A percentile compares a stretch with the other conserved stretches of the same genome.
Evolutionary conservation across 169 alveolate genomes (phyloP).

Genomic region (Eimeria sp.): DNA sequence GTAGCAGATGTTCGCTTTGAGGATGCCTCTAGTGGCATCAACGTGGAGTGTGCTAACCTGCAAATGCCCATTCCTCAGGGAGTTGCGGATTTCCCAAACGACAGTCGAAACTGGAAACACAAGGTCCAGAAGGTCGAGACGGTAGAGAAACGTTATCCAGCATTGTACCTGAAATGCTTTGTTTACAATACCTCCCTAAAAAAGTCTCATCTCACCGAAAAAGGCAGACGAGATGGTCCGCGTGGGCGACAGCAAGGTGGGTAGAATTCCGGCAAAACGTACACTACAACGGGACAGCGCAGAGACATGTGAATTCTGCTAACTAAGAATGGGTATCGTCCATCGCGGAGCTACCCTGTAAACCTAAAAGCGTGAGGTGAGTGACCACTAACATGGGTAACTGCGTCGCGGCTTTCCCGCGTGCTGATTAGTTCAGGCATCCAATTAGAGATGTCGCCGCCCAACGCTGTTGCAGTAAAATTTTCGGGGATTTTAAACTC

Average conservation of each 20-base stretch:
- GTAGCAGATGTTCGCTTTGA: background rate
- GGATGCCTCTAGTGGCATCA: background rate
- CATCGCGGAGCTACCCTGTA: background rate
- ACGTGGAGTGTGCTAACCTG: slow-evolving; percentile 40
- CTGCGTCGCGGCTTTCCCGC: slow-evolving; percentile 76
- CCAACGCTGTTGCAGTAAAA: background rate
- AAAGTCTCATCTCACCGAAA: slow-evolving; percentile 52
- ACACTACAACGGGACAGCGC: slow-evolving; percentile 1
- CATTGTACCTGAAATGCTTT: background rate
- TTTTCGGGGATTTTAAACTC: slow-evolving; percentile 11
- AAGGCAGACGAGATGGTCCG: slow-evolving; percentile 82
- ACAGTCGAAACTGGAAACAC: slow-evolving; percentile 41
- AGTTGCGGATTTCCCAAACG: slow-evolving; percentile 60
- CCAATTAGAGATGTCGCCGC: background rate
- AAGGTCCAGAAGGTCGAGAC: background rate
- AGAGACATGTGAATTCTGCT: background rate
- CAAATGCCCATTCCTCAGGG: slow-evolving; percentile 80
- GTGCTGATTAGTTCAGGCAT: slow-evolving; percentile 69
- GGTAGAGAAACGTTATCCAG: background rate
- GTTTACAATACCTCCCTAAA: background rate
- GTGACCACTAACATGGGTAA: slow-evolving; percentile 76
- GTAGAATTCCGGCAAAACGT: slow-evolving; percentile 68
- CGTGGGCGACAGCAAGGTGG: slow-evolving; percentile 81
- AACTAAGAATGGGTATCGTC: background rate
- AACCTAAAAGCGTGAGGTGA: background rate